Base-by-base conservation (phyloP, 176 grass and related monocot species). In the maize (Zea mays) region DNA sequence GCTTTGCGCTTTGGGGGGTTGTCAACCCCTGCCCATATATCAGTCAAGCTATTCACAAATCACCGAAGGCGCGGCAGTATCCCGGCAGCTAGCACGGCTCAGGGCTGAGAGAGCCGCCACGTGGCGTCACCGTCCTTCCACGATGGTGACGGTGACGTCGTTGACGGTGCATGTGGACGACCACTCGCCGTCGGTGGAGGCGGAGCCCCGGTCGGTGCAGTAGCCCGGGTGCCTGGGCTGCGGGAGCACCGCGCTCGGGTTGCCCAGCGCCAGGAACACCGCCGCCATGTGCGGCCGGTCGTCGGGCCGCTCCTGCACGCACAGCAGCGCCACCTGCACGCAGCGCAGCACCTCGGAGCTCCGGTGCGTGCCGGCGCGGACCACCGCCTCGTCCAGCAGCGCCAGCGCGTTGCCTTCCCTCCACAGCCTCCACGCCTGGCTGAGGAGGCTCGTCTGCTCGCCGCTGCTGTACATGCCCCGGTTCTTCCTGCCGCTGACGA, bases 381-480 rank as follows among this genome's bases (percentile, higher is more conserved):
- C 2, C 38, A 59, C 67, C 21, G 41, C 61, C 69, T 83, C 57
- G 49, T 89, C 84, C 4, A 97, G 74, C 49, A 97, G 78, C 48
- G 83, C 65, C 37, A 81, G 52, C 59, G 68, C 71, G 74, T 85
- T 87, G 5, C 76, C 78, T 59, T 97, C 88, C 44, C 63, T 85
- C 93, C 93, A 97, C 51, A 93, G 41, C 56, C 1, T 91, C 93
- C 93, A 97, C 33, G 86, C 93, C 86, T 97, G 83, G 69, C 87
- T 76, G 51, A 93, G 85, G 14, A 97, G 91, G 82, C 86, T 93
- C 39, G 73, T 88, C 77, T 40, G 79, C 75, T 84, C 86, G 62
- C 81, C 81, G 70, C 81, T 56, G 70, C 86, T 42, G 39, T 61
- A 89, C 65, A 85, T 82, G 8, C 65, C 85, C 6, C 85, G 84